Conservation (phyloP, 2,329 filamentous ascomycete species). For the Colletotrichum aenigma region DNA sequence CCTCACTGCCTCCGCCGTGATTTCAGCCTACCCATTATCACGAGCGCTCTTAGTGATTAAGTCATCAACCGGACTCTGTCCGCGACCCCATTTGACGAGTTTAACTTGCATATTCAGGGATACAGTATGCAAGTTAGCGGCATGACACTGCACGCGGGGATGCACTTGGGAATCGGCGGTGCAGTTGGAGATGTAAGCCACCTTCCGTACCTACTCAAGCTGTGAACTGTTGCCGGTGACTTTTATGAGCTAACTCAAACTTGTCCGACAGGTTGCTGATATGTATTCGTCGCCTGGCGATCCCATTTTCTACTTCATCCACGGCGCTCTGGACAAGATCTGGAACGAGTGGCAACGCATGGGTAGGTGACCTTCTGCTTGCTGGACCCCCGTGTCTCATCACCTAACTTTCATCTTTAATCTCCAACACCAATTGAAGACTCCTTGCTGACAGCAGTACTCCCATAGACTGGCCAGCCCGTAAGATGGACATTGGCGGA, state of each 20-base stretch:
- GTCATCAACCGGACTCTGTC: neutral
- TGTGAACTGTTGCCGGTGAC: too few relatives aligned
- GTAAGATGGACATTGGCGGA: slow-evolving; percentile 32
- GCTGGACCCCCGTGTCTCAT: fast-evolving
- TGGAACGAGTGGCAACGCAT: slow-evolving; percentile 28
- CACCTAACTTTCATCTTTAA: fast-evolving
- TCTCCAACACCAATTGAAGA: fast-evolving
- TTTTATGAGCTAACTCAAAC: neutral
- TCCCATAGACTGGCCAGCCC: slow-evolving; percentile 26
- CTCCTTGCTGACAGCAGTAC: neutral
- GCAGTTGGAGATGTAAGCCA: neutral
- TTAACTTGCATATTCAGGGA: neutral
- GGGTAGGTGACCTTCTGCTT: neutral
- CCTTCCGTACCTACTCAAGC: fast-evolving
- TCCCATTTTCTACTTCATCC: slow-evolving; percentile 29
- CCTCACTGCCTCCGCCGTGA: neutral
- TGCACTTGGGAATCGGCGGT: neutral
- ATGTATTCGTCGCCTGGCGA: slow-evolving; percentile 32
- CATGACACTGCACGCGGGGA: neutral
- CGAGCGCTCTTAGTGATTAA: neutral
- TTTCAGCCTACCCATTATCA: neutral
- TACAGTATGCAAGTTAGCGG: neutral
- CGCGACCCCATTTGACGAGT: neutral
- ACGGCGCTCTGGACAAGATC: slow-evolving; percentile 29
- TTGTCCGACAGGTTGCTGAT: neutral